Percentiles rank a stretch among this genome's conserved stretches.
Conservation (phyloP, 2,329 filamentous ascomycete species). For the Didymella glomerata region DNA sequence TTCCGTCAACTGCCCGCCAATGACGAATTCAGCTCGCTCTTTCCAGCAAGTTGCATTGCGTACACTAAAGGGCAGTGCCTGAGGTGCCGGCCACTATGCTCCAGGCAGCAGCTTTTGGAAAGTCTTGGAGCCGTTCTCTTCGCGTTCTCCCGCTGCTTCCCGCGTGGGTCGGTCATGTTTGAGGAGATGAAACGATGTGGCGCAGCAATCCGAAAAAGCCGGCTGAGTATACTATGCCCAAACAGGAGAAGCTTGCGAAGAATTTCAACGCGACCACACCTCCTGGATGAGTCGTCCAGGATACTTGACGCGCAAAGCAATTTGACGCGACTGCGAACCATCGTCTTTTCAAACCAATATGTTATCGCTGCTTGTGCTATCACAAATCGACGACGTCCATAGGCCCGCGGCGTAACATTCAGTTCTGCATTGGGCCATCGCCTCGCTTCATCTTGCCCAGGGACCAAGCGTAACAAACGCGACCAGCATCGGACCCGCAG, state of each 20-base stretch:
- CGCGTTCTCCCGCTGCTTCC: constrained; percentile 10
- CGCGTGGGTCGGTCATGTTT: neutral
- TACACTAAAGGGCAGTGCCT: constrained; percentile 2
- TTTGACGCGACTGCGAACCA: constrained; percentile 22
- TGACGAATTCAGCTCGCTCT: neutral
- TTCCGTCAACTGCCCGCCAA: neutral
- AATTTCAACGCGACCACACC: constrained; percentile 19
- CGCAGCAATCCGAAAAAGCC: constrained; percentile 11
- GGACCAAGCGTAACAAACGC: constrained; percentile 8
- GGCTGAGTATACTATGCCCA: constrained; percentile 11
- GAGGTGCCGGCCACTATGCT: neutral
- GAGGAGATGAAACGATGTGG: constrained; percentile 9
- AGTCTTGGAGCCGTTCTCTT: constrained; percentile 1
- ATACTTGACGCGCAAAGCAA: constrained; percentile 19
- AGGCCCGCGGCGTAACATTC: constrained; percentile 19
- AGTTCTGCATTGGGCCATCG: constrained; percentile 17
- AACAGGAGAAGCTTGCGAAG: constrained; percentile 37
- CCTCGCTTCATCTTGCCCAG: constrained; percentile 26
- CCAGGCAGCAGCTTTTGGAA: constrained; percentile 19
- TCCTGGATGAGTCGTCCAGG: constrained; percentile 21
- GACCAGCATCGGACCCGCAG: constrained; percentile 6
- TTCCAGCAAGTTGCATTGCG: neutral
- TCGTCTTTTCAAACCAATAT: constrained; percentile 19
- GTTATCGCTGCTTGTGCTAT: constrained; percentile 22
- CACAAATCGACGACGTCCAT: constrained; percentile 22